A percentile compares a stretch with the other conserved stretches of the same genome.
phyloP scores from a whole-genome alignment of 495 filamentous ascomycete species.

The Baudoinia panamericana region DNA sequence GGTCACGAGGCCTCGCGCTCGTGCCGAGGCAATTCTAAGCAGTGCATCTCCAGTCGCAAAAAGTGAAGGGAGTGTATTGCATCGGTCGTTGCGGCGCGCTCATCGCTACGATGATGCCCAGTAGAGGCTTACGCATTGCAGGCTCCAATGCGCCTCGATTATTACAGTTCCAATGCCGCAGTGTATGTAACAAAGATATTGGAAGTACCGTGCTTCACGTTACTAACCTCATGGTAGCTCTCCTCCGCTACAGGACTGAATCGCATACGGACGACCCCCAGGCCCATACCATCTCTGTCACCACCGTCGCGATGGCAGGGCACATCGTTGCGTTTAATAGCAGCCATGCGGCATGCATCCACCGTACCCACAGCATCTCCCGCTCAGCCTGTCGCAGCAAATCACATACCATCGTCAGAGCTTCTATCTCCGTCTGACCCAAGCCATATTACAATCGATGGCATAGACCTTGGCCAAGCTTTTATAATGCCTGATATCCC shows the following conservation, averaged over 20 bases:
- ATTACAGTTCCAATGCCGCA: slow-evolving; percentile 10
- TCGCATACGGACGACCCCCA: not conserved
- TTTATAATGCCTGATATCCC: slow-evolving; percentile 34
- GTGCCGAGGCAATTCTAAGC: too few species aligned
- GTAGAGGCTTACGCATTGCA: slow-evolving; percentile 20
- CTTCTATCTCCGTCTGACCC: slow-evolving; percentile 4
- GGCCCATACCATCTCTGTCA: not conserved
- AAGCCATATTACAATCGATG: slow-evolving; percentile 16
- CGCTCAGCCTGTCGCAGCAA: not conserved
- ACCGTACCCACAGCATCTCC: slow-evolving; percentile 4
- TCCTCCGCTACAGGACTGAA: slow-evolving; percentile 14
- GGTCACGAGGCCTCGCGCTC: too few species aligned
- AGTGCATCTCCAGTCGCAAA: too few species aligned
- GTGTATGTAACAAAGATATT: slow-evolving; percentile 7
- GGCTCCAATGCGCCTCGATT: slow-evolving; percentile 8
- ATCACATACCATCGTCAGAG: slow-evolving; percentile 1
- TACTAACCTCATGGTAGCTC: slow-evolving; percentile 6
- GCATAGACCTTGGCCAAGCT: not conserved
- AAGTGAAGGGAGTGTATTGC: too few species aligned
- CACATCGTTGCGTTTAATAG: not conserved
- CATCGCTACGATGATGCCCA: slow-evolving; percentile 23
- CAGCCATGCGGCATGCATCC: slow-evolving; percentile 17
- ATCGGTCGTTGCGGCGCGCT: too few species aligned
- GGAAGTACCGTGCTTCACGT: not conserved
- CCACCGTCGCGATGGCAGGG: not conserved